Evolutionary conservation across 2,329 filamentous ascomycete genomes (phyloP).

Genomic region (Verruconis gallopava): DNA sequence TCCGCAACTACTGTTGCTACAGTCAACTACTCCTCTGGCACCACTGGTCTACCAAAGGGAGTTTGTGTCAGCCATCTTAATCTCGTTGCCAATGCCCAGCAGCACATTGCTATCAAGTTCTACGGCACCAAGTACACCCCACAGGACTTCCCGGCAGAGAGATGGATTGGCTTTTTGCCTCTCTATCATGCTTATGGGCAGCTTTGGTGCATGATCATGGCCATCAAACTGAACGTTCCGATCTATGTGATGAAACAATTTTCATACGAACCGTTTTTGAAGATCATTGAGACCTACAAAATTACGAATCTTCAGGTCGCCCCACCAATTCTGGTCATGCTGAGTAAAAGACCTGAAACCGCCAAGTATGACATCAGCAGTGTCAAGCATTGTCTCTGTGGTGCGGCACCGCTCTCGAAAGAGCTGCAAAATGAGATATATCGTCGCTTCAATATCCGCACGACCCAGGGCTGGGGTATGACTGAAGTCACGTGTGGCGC

Average conservation of each 20-base stretch:
- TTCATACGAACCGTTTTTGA: constrained; percentile 27
- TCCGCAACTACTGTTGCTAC: constrained; percentile 25
- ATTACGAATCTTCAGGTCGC: constrained; percentile 29
- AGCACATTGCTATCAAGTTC: constrained; percentile 36
- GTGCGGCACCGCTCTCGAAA: constrained; percentile 29
- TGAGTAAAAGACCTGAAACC: constrained; percentile 30
- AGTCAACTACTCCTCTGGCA: constrained; percentile 40
- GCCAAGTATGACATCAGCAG: constrained; percentile 27
- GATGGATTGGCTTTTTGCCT: constrained; percentile 35
- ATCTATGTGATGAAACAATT: constrained; percentile 31
- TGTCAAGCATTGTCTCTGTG: constrained; percentile 27
- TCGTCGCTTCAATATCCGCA: constrained; percentile 21
- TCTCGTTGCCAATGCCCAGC: constrained; percentile 37
- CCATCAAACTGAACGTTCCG: constrained; percentile 33
- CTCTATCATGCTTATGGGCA: constrained; percentile 36
- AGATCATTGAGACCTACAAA: constrained; percentile 23
- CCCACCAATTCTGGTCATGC: constrained; percentile 32
- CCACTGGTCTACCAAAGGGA: constrained; percentile 40
- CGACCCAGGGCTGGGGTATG: constrained; percentile 30
- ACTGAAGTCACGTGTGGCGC: constrained; percentile 30
- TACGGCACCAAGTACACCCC: constrained; percentile 27
- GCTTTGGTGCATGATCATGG: constrained; percentile 28
- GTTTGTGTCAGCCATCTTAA: constrained; percentile 39
- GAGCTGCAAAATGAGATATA: constrained; percentile 29
- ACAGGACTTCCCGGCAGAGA: constrained; percentile 29